Evolutionary conservation across 148 eudicot genomes (phyloP).

Genomic region (Spergularia marina): DNA sequence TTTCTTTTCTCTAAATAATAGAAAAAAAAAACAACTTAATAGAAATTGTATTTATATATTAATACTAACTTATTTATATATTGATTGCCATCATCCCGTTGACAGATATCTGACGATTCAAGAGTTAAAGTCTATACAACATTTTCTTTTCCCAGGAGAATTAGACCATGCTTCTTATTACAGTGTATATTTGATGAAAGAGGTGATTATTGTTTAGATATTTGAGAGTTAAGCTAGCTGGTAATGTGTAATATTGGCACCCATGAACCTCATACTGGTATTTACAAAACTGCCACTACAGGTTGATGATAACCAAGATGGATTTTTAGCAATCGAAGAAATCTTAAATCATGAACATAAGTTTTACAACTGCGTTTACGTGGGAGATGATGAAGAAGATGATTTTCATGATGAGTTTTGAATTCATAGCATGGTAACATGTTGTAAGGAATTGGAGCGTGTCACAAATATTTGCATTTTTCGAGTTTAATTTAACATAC

Average conservation of each 20-base stretch:
- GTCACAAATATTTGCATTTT: too few species aligned
- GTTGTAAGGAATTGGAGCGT: too few species aligned
- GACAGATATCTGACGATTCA: conserved; percentile 25
- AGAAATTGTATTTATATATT: too few species aligned
- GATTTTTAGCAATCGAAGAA: conserved; percentile 20
- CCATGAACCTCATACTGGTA: neutral
- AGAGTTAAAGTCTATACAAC: conserved; percentile 23
- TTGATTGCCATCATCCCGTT: neutral
- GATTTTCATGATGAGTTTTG: conserved; percentile 29
- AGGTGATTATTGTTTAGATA: conserved; percentile 10
- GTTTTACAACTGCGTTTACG: conserved; percentile 29
- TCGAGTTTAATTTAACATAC: too few species aligned
- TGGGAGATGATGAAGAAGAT: conserved; percentile 28
- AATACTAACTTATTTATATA: too few species aligned
- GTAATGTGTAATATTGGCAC: too few species aligned
- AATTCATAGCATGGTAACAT: neutral
- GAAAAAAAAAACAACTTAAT: too few species aligned
- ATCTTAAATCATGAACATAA: conserved; percentile 27
- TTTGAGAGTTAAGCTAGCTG: too few species aligned
- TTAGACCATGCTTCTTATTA: conserved; percentile 28
- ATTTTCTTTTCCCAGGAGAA: conserved; percentile 31
- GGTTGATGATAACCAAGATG: conserved; percentile 33
- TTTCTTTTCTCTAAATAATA: too few species aligned
- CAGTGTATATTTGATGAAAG: conserved; percentile 25
- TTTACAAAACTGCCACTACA: neutral